A percentile compares a stretch with the other conserved stretches of the same genome.
Conservation (phyloP, 2,329 filamentous ascomycete species). For the Colletotrichum sp. region DNA sequence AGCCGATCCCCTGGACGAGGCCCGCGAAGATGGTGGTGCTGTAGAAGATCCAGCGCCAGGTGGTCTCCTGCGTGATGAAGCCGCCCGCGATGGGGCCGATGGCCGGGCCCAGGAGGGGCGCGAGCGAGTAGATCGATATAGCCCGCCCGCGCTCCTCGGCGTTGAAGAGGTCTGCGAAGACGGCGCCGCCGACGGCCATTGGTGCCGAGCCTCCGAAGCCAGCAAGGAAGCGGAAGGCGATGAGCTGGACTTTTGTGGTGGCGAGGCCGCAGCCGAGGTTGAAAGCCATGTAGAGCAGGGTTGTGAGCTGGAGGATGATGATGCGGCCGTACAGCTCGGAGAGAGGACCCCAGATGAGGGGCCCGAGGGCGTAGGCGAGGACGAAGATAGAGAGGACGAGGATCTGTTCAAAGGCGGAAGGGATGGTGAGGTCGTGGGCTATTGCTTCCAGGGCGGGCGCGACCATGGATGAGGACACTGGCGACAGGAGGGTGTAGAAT, state of each 20-base stretch:
- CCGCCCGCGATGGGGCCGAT: slow-evolving; percentile 72
- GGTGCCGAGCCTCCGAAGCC: slow-evolving; percentile 46
- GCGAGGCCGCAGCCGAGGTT: slow-evolving; percentile 64
- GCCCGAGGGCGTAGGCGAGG: slow-evolving; percentile 56
- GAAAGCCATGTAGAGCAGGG: slow-evolving; percentile 60
- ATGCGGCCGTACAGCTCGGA: slow-evolving; percentile 53
- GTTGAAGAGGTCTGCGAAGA: slow-evolving; percentile 47
- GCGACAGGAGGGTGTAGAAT: background rate
- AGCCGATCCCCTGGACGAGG: slow-evolving; percentile 61
- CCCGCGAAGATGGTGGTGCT: slow-evolving; percentile 67
- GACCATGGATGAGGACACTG: background rate
- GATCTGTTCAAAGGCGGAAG: background rate
- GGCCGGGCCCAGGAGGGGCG: slow-evolving; percentile 64
- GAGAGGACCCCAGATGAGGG: slow-evolving; percentile 53
- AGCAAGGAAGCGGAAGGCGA: slow-evolving; percentile 51
- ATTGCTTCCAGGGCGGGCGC: background rate
- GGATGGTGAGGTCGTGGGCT: background rate
- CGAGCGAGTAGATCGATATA: slow-evolving; percentile 39
- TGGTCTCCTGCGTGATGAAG: slow-evolving; percentile 65
- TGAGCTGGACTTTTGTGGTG: slow-evolving; percentile 46
- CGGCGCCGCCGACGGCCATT: slow-evolving; percentile 46
- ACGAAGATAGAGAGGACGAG: slow-evolving; percentile 31
- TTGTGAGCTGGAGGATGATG: slow-evolving; percentile 43
- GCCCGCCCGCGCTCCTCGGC: slow-evolving; percentile 45
- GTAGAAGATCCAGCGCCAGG: slow-evolving; percentile 79